Evolutionary conservation across 805 yeast species (phyloP).

Genomic region (Cyberlindnera euphorbiae): DNA sequence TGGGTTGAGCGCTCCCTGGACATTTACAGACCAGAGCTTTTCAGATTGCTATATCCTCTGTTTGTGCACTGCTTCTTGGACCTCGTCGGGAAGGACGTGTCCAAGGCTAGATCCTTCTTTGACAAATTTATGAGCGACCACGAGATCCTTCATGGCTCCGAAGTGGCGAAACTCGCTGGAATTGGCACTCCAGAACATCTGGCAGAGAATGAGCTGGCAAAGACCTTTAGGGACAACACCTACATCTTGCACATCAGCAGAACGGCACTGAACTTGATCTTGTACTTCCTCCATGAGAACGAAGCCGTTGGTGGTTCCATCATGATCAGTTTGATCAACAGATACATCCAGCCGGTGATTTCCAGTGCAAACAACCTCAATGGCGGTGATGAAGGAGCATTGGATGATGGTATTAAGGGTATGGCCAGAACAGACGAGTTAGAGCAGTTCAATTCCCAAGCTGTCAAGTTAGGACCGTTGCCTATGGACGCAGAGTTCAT

Average conservation of each 20-base stretch:
- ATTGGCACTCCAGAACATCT: conserved; percentile 78
- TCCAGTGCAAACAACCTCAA: conserved; percentile 39
- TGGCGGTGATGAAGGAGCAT: conserved; percentile 31
- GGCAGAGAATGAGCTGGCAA: conserved; percentile 76
- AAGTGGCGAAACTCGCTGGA: conserved; percentile 65
- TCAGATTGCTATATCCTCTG: conserved; percentile 83
- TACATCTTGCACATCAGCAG: conserved; percentile 74
- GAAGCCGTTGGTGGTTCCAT: conserved; percentile 90
- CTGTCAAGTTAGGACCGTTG: conserved; percentile 74
- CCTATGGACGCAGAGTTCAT: conserved; percentile 84
- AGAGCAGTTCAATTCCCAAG: conserved; percentile 61
- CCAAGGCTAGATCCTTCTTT: conserved; percentile 69
- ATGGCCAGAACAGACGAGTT: conserved; percentile 35
- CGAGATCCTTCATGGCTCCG: conserved; percentile 69
- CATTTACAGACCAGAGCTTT: conserved; percentile 82
- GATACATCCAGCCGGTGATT: conserved; percentile 55
- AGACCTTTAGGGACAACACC: conserved; percentile 64
- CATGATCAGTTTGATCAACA: conserved; percentile 79
- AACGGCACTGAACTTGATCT: conserved; percentile 76
- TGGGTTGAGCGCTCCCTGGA: conserved; percentile 94
- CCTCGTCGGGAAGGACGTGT: conserved; percentile 58
- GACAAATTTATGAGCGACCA: conserved; percentile 73
- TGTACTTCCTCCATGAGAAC: conserved; percentile 86
- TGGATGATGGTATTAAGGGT: conserved; percentile 34
- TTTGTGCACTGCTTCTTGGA: conserved; percentile 86